Conservation (phyloP, 2,329 filamentous ascomycete species). For the Stachybotrys echinatus region DNA sequence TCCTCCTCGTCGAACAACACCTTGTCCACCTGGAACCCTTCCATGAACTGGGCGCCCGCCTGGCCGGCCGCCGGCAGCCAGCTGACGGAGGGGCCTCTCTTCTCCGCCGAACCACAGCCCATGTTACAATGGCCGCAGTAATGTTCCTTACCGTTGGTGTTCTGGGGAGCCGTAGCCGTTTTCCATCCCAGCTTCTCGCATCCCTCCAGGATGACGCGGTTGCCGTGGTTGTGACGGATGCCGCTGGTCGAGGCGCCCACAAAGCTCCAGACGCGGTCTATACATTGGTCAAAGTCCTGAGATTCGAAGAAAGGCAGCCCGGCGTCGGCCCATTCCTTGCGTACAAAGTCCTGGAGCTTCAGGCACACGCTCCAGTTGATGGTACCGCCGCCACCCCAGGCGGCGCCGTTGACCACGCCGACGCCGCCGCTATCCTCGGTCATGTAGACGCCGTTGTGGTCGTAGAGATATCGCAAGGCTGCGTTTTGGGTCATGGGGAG, state of each 20-base stretch:
- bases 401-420: constrained; percentile 60
- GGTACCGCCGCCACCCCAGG: constrained; percentile 82
- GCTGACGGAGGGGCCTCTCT: constrained; percentile 71
- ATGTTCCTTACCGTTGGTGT: constrained; percentile 69
- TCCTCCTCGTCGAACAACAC: constrained; percentile 60
- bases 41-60: constrained; percentile 75
- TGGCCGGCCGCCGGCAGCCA: constrained; percentile 76
- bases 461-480: constrained; percentile 61
- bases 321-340: constrained; percentile 71
- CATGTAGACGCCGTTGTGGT: constrained; percentile 55
- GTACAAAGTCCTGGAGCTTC: constrained; percentile 67
- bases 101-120: constrained; percentile 62
- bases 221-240: constrained; percentile 69
- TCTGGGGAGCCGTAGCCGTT: constrained; percentile 68
- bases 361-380: constrained; percentile 74
- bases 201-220: constrained; percentile 69
- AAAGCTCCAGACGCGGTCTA: constrained; percentile 72
- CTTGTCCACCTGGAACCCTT: constrained; percentile 70
- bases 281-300: constrained; percentile 66
- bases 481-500: constrained; percentile 67
- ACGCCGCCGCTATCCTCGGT: constrained; percentile 50
- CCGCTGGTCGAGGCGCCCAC: constrained; percentile 68
- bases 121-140: constrained; percentile 63
- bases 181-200: constrained; percentile 67
- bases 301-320: constrained; percentile 71